phyloP scores from a whole-genome alignment of 1,284 basidiomycete genomes.

The Naganishia albida region DNA sequence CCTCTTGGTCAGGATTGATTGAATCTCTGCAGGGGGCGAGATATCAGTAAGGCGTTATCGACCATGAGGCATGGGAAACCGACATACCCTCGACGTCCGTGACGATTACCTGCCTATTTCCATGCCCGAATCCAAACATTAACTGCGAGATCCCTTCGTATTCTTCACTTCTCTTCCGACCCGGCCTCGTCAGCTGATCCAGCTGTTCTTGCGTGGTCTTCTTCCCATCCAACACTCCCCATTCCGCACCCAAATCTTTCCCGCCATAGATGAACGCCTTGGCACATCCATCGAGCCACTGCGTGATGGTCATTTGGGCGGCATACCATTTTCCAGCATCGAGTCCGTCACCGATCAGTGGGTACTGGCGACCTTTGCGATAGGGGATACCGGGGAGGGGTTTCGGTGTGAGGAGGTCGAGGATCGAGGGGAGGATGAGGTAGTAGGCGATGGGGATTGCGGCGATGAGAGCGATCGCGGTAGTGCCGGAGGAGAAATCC shows the following conservation, averaged over 20 bases:
- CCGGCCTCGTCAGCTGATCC: neutral
- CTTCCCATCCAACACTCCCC: slow-evolving; percentile 15
- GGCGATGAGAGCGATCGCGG: neutral
- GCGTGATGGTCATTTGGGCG: slow-evolving; percentile 14
- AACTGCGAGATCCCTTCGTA: slow-evolving; percentile 31
- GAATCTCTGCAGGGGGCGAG: slow-evolving; percentile 3
- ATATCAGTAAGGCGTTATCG: too few relatives aligned
- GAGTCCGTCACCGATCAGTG: slow-evolving; percentile 27
- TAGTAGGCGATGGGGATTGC: slow-evolving; percentile 7
- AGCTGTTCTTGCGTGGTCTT: slow-evolving; percentile 1
- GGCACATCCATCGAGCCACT: slow-evolving; percentile 25
- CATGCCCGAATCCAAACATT: slow-evolving; percentile 22
- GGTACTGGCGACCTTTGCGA: slow-evolving; percentile 19
- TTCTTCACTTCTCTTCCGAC: neutral
- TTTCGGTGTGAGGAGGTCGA: slow-evolving; percentile 22
- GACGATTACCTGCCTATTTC: slow-evolving; percentile 13
- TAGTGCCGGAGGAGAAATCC: too few relatives aligned
- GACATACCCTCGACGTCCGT: slow-evolving; percentile 26
- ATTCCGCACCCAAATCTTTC: neutral
- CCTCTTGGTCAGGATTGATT: slow-evolving; percentile 27
- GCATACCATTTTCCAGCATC: slow-evolving; percentile 16
- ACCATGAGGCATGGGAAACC: neutral
- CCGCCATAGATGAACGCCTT: slow-evolving; percentile 19
- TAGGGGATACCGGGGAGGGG: slow-evolving; percentile 29
- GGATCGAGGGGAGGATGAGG: slow-evolving; percentile 6